These are phyloP conservation scores for Geotrichum cucujoidarum DNA, from an alignment of 1,139 yeast species.

Conservation along the genomic window DNA sequence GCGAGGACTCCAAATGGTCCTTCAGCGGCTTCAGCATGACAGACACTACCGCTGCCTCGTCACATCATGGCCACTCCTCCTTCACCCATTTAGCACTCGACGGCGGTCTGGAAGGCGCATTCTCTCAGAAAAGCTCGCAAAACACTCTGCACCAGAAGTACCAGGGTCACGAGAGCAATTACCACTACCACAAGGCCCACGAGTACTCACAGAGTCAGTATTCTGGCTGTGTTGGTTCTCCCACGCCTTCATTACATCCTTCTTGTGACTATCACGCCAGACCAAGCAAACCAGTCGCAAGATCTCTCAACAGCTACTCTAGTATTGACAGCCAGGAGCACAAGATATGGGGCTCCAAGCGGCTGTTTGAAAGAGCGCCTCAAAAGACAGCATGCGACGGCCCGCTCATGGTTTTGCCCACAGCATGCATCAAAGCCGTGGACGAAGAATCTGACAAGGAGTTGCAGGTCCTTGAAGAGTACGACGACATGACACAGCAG, in stretches of 20 bases:
- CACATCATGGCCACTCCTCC: neutral
- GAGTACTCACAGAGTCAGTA: neutral
- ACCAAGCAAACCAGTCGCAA: too few species aligned
- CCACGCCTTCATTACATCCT: neutral
- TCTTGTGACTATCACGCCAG: neutral
- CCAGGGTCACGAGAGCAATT: neutral
- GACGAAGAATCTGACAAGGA: neutral
- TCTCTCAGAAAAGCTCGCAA: neutral
- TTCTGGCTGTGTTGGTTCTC: neutral
- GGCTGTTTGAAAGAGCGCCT: constrained; percentile 12
- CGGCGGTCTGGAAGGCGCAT: neutral
- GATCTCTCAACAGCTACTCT: constrained; percentile 9
- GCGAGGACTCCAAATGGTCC: constrained; percentile 9
- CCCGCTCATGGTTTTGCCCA: neutral
- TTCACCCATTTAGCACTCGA: neutral
- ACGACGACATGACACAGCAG: neutral
- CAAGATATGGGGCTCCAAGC: neutral
- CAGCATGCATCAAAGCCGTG: neutral
- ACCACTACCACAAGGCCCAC: neutral
- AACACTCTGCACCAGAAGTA: constrained; percentile 4
- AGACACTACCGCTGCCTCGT: constrained; percentile 3
- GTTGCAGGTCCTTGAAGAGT: neutral
- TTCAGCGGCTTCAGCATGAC: neutral
- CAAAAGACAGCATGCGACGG: neutral
- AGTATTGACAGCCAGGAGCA: constrained; percentile 3